A percentile compares a stretch with the other conserved stretches of the same genome.
Conservation (phyloP, 805 yeast genomes). For the Monosporozyma yasuniensis region DNA sequence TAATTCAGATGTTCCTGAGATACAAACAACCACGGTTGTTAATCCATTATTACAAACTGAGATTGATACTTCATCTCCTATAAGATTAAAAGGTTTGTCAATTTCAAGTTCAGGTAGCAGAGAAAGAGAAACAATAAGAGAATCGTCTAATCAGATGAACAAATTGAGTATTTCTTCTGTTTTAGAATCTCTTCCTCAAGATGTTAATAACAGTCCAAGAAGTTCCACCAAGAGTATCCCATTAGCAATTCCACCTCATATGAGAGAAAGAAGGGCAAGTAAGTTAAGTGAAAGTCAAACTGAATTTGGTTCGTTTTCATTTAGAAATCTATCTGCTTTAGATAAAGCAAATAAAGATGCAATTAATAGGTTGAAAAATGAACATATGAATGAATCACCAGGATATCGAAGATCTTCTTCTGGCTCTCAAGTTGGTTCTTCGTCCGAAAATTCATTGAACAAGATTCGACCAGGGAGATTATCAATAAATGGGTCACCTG, state of each 20-base stretch:
- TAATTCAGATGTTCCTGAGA: slow-evolving; percentile 16
- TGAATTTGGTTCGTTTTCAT: slow-evolving; percentile 90
- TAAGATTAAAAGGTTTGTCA: slow-evolving; percentile 8
- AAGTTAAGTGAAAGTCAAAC: slow-evolving; percentile 58
- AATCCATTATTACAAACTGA: neutral
- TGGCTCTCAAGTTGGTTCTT: slow-evolving; percentile 30
- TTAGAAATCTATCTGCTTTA: slow-evolving; percentile 77
- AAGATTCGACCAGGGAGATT: slow-evolving; percentile 13
- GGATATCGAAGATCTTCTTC: slow-evolving; percentile 28
- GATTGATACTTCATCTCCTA: slow-evolving; percentile 4
- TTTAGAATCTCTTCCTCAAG: slow-evolving; percentile 20
- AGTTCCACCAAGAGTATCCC: slow-evolving; percentile 34
- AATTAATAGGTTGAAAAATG: slow-evolving; percentile 75
- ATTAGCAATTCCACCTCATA: slow-evolving; percentile 43
- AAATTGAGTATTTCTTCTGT: slow-evolving; percentile 26
- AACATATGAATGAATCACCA: slow-evolving; percentile 44
- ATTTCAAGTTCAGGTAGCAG: slow-evolving; percentile 3
- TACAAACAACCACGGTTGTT: slow-evolving; percentile 4
- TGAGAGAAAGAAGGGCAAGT: slow-evolving; percentile 65
- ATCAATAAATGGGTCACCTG: slow-evolving; percentile 15
- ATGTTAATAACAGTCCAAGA: slow-evolving; percentile 19
- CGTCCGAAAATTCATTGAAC: slow-evolving; percentile 24
- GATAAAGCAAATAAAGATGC: slow-evolving; percentile 93
- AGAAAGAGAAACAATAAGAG: slow-evolving; percentile 3
- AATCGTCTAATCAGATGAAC: slow-evolving; percentile 14